Evolutionary conservation across 257 asterid genomes (phyloP).

Genomic region (Haberlea rhodopensis): DNA sequence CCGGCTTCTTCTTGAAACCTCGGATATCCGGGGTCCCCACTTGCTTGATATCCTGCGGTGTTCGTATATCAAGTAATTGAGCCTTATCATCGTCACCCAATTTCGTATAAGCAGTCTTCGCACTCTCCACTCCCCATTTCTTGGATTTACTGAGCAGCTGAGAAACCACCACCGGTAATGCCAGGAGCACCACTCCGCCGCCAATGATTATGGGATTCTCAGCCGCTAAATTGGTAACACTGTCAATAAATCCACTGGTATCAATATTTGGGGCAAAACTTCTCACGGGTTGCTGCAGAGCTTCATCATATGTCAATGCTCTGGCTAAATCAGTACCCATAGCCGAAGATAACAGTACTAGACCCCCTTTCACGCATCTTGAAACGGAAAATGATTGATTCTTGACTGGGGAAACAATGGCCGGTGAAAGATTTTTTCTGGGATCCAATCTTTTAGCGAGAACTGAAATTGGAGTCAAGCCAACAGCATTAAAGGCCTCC

Average conservation of each 20-base stretch:
- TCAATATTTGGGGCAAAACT: slow-evolving; percentile 44
- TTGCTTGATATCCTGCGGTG: slow-evolving; percentile 41
- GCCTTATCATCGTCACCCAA: slow-evolving; percentile 66
- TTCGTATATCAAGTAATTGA: slow-evolving; percentile 75
- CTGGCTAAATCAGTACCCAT: slow-evolving; percentile 50
- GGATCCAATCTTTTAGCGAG: slow-evolving; percentile 60
- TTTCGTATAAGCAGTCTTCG: slow-evolving; percentile 71
- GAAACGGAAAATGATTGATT: slow-evolving; percentile 35
- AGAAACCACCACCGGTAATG: slow-evolving; percentile 62
- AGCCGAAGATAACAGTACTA: slow-evolving; percentile 56
- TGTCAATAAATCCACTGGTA: slow-evolving; percentile 45
- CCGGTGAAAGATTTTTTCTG: slow-evolving; percentile 36
- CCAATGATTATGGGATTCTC: slow-evolving; percentile 69
- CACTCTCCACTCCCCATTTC: slow-evolving; percentile 85
- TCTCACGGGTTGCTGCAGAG: slow-evolving; percentile 56
- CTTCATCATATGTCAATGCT: slow-evolving; percentile 78
- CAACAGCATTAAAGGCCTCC: slow-evolving; percentile 84
- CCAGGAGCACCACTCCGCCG: slow-evolving; percentile 59
- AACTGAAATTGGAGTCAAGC: slow-evolving; percentile 69
- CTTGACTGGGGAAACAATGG: slow-evolving; percentile 40
- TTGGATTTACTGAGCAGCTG: slow-evolving; percentile 63
- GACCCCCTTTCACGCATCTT: slow-evolving; percentile 47
- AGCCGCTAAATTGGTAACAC: slow-evolving; percentile 37
- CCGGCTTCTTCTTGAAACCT: slow-evolving; percentile 77
- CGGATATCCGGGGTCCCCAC: slow-evolving; percentile 73